Evolutionary conservation across 2,329 filamentous ascomycete genomes (phyloP).

Genomic region (Fusarium sp.): DNA sequence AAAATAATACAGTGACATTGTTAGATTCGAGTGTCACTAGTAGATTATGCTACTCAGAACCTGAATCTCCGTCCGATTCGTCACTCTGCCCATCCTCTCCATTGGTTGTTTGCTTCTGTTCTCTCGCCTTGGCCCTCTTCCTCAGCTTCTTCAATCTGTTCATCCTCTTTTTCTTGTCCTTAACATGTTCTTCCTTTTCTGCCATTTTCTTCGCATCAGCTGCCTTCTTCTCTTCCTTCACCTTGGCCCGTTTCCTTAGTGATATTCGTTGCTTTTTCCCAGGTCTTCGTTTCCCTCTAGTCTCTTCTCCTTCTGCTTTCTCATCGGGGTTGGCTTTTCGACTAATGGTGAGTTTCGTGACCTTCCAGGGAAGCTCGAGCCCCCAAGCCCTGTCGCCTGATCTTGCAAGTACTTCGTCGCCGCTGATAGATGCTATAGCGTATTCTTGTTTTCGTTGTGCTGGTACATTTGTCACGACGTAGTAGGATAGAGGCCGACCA

Average conservation of each 20-base stretch:
- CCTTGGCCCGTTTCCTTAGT: conserved; percentile 59
- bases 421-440: conserved; percentile 61
- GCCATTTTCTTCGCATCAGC: conserved; percentile 54
- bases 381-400: conserved; percentile 65
- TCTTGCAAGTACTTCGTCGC: conserved; percentile 61
- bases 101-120: conserved; percentile 57
- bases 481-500: conserved; percentile 60
- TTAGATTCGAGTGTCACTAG: background rate
- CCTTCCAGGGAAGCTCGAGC: conserved; percentile 70
- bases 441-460: conserved; percentile 56
- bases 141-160: conserved; percentile 72
- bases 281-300: conserved; percentile 57
- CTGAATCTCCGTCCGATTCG: conserved; percentile 31
- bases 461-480: conserved; percentile 58
- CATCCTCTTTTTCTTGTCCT: conserved; percentile 71
- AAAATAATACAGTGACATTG: background rate
- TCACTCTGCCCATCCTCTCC: conserved; percentile 36
- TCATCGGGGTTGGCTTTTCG: conserved; percentile 42
- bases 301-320: conserved; percentile 24
- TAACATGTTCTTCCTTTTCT: conserved; percentile 67
- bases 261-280: conserved; percentile 71
- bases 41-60: conserved; percentile 26
- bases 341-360: conserved; percentile 58
- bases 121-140: conserved; percentile 67
- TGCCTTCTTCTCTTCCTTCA: conserved; percentile 55